These are phyloP conservation scores for Cladophialophora psammophila DNA, from an alignment of 2,329 filamentous ascomycete genomes.

Conservation along the genomic window DNA sequence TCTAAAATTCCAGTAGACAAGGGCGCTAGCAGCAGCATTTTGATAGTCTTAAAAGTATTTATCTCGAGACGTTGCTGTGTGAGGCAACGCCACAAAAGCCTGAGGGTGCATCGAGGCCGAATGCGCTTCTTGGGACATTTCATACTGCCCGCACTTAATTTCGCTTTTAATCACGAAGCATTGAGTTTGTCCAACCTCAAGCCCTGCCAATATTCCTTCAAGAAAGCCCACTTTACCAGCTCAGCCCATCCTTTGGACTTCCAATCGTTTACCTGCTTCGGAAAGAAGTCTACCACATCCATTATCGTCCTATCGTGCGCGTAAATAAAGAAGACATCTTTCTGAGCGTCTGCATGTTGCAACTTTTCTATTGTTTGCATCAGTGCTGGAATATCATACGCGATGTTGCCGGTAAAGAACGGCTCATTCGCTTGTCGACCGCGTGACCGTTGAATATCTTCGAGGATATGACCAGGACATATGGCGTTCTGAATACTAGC, in stretches of 20 bases:
- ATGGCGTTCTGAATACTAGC: not conserved
- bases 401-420: conserved; percentile 43
- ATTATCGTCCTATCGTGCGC: conserved; percentile 43
- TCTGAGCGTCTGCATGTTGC: conserved; percentile 36
- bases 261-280: conserved; percentile 39
- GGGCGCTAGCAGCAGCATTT: no score
- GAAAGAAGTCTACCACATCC: conserved; percentile 42
- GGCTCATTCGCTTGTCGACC: not conserved
- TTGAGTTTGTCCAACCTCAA: not conserved
- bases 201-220: conserved; percentile 24
- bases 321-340: conserved; percentile 41
- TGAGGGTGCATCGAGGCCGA: no score
- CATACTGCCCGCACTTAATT: not conserved
- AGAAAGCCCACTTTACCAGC: conserved; percentile 24
- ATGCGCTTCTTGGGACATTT: not conserved
- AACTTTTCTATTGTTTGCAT: conserved; percentile 25
- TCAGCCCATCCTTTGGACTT: conserved; percentile 41
- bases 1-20: no score
- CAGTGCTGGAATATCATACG: conserved; percentile 16
- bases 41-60: no score
- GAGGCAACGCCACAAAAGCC: no score
- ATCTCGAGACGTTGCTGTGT: no score
- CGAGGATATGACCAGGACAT: conserved; percentile 4
- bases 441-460: not conserved
- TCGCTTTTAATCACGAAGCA: not conserved